Evolutionary conservation across 495 filamentous ascomycete genomes (phyloP), one percentile per base, ranked within the genome.

Genomic region (Aspergillus panamensis): DNA sequence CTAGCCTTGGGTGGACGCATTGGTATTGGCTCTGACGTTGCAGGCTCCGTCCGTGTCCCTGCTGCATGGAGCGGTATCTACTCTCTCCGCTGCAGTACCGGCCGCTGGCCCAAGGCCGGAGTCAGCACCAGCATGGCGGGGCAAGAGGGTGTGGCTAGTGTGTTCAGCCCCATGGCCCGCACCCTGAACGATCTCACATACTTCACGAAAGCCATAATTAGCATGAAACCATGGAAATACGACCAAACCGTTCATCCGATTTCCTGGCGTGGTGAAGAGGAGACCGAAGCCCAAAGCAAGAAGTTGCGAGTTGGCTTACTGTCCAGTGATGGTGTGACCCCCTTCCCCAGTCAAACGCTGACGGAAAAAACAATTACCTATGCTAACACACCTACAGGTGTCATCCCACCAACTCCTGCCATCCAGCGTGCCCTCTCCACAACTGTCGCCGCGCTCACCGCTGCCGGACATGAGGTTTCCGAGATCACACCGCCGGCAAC

Each of bases 31-130:
- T 92, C 89, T 13, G 94, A 97, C 67, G 93, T 97, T 9, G 93
- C 94, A 40, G 94, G 94, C 10, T 93, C 88, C 9, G 94, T 98
- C 2, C 81, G 94, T 29, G 87, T 82, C 14, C 94, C 94, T 3
- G 93, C 94, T 3, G 92, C 96, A 50, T 97, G 89, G 77, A 87
- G 85, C 31, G 94, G 94, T 3, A 91, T 96, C 66, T 97, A 96
- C 69, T 86, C 86, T 3, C 70, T 98, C 19, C 83, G 92, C 44
- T 98, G 94, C 70, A 91, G 87, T n/a, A 96, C 89, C n/a, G 92
- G 94, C 16, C 80, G 94, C 25, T 98, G 94, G 91, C 92, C 91
- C 5, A 95, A 95, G 67, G 78, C 78, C 39, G 94, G 93, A 6
- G 87, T 90, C 59, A 77, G 79, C 37, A 96, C 94, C 3, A 92